phyloP scores from a whole-genome alignment of 164 flowering plant genomes.

The Nymphaea colorata region DNA sequence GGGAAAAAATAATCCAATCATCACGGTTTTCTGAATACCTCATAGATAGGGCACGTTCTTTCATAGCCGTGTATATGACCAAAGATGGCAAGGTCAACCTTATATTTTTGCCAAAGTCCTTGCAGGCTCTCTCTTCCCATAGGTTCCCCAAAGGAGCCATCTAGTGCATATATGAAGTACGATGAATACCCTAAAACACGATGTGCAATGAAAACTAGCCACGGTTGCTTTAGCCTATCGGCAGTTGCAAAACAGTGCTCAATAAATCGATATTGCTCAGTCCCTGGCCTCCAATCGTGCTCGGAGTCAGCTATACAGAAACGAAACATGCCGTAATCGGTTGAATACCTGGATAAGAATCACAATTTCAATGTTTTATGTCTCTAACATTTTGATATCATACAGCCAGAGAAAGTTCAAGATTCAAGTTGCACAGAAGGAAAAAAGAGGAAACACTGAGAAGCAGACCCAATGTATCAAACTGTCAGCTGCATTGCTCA shows the following conservation, averaged over 20 bases:
- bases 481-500: no score
- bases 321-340: conserved; percentile 91
- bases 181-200: conserved; percentile 91
- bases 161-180: conserved; percentile 26
- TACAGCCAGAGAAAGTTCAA: no score
- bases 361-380: no score
- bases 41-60: conserved; percentile 89
- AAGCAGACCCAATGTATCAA: no score
- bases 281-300: conserved; percentile 91
- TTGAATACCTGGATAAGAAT: conserved; percentile 51
- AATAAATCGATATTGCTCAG: conserved; percentile 77
- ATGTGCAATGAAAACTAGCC: conserved; percentile 91
- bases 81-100: conserved; percentile 79
- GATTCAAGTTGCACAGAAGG: not conserved
- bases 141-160: conserved; percentile 86
- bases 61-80: conserved; percentile 92
- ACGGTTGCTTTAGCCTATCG: conserved; percentile 85
- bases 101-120: conserved; percentile 89
- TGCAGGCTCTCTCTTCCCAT: conserved; percentile 92
- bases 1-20: no score
- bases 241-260: conserved; percentile 77
- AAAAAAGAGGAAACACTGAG: no score
- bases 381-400: no score
- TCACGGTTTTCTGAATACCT: conserved; percentile 27
- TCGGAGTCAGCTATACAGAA: conserved; percentile 91